phyloP scores from a whole-genome alignment of 129 eudicot genomes.

The Tanacetum coccineum region DNA sequence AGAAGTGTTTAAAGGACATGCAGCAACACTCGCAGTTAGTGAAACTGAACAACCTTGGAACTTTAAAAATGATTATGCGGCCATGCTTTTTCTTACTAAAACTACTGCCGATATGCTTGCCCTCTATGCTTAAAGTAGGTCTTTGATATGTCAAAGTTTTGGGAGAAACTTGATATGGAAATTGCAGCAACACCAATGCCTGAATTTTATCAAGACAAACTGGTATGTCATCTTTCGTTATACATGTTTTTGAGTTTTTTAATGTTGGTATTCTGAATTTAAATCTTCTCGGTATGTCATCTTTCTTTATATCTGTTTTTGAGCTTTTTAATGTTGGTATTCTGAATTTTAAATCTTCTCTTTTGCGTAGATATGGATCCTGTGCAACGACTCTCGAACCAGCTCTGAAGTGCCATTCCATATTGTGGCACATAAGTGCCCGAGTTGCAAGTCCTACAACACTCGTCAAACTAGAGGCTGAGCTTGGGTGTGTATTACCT shows the following conservation, averaged over 20 bases:
- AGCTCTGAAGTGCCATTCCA: conserved; percentile 56
- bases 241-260: too few relatives aligned
- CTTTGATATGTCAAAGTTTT: conserved; percentile 78
- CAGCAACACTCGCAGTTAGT: conserved; percentile 79
- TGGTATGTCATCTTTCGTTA: conserved; percentile 34
- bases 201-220: conserved; percentile 46
- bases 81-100: too few relatives aligned
- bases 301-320: not conserved
- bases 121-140: conserved; percentile 86
- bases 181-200: conserved; percentile 88
- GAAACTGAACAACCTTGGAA: not conserved
- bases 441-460: conserved; percentile 84
- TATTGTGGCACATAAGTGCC: conserved; percentile 78
- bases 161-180: conserved; percentile 84
- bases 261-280: too few relatives aligned
- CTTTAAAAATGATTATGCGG: too few relatives aligned
- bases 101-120: conserved; percentile 58
- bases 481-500: not conserved
- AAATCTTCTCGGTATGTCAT: conserved; percentile 50
- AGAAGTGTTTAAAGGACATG: conserved; percentile 68
- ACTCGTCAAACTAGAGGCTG: conserved; percentile 68
- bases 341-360: not conserved
- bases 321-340: conserved; percentile 14
- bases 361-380: conserved; percentile 58
- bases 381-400: conserved; percentile 84